phyloP scores from a whole-genome alignment of 257 asterid species.

The Solanum piurae region DNA sequence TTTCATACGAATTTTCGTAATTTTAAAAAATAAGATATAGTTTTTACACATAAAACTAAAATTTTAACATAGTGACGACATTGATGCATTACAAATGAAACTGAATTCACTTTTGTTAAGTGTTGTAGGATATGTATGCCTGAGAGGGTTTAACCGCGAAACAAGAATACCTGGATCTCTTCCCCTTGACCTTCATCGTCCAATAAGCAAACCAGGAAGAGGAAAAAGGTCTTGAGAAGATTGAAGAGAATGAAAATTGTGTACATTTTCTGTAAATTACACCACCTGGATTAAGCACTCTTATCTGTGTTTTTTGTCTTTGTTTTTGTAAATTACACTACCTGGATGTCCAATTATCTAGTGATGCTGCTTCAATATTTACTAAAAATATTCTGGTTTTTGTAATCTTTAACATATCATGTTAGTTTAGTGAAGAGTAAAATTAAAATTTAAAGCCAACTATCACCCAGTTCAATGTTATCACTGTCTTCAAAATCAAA shows the following conservation, averaged over 20 bases:
- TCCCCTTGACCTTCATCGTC: slow-evolving; percentile 9
- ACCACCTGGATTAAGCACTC: background rate
- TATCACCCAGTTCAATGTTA: background rate
- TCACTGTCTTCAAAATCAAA: too few relatives aligned
- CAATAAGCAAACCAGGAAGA: background rate
- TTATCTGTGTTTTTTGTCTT: background rate
- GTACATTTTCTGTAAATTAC: background rate
- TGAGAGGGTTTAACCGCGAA: slow-evolving; percentile 12
- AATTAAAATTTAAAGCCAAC: background rate
- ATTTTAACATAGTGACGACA: background rate
- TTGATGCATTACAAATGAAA: background rate
- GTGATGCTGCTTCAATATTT: background rate
- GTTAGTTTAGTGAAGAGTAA: background rate
- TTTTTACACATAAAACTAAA: background rate
- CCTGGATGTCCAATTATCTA: background rate
- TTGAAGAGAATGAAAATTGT: background rate
- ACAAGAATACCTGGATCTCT: slow-evolving; percentile 14
- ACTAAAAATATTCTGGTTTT: background rate
- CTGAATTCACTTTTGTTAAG: background rate
- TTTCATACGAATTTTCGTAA: too few relatives aligned
- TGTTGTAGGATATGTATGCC: slow-evolving; percentile 15
- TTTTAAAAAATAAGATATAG: too few relatives aligned
- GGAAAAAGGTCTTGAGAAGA: background rate
- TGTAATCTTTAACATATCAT: background rate
- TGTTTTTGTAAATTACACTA: background rate